Conservation (phyloP, 2,329 filamentous ascomycete species). For the Aspergillus awamori region DNA sequence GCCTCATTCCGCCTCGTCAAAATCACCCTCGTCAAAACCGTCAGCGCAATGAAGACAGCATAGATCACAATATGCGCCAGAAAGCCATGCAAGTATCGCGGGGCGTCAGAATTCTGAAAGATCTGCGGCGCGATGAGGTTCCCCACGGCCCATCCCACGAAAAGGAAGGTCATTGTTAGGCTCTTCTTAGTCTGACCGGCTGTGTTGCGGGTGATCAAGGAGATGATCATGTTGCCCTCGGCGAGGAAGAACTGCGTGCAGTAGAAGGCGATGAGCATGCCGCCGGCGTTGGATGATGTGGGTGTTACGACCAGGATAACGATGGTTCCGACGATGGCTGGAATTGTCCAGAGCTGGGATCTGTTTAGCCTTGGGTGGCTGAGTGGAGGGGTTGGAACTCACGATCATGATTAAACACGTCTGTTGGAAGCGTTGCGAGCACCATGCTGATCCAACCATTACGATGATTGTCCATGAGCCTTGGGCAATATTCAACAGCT, state of each 20-base stretch:
- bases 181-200: slow-evolving; percentile 73
- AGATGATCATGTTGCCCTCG: slow-evolving; percentile 55
- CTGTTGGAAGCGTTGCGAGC: slow-evolving; percentile 65
- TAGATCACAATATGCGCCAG: slow-evolving; percentile 22
- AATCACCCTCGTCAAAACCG: not conserved
- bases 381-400: not conserved
- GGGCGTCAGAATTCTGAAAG: slow-evolving; percentile 16
- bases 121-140: slow-evolving; percentile 22
- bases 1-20: not conserved
- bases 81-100: slow-evolving; percentile 22
- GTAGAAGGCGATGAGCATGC: slow-evolving; percentile 70
- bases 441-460: slow-evolving; percentile 64
- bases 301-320: slow-evolving; percentile 65
- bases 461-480: slow-evolving; percentile 72
- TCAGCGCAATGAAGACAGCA: slow-evolving; percentile 18
- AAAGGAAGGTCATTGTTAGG: slow-evolving; percentile 66
- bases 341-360: slow-evolving; percentile 56
- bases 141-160: slow-evolving; percentile 46
- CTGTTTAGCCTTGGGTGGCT: slow-evolving; percentile 48
- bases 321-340: slow-evolving; percentile 69
- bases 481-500: slow-evolving; percentile 71
- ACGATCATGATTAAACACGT: slow-evolving; percentile 55
- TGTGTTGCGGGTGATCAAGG: slow-evolving; percentile 61
- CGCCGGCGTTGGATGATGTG: slow-evolving; percentile 58
- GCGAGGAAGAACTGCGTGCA: slow-evolving; percentile 71